Evolutionary conservation across 176 grass and related monocot species (phyloP), one percentile per base, ranked within the genome.

Genomic region (Aegilops speltoides): DNA sequence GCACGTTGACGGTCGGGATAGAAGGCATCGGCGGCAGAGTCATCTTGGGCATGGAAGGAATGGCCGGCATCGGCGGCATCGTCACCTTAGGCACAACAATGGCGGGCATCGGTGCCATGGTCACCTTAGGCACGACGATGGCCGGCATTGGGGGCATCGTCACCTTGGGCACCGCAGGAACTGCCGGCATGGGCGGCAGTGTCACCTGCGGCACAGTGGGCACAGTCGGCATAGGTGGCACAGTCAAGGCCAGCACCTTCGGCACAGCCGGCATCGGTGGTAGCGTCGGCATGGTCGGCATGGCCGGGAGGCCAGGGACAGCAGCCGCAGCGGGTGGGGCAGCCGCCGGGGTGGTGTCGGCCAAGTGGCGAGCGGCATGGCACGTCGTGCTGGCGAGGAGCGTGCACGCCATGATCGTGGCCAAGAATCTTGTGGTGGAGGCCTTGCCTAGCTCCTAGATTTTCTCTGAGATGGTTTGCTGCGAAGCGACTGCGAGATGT

Each of bases 1-100:
- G 80, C n/a, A 74, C 67, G n/a, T 57, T 85, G 1, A 73, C 76
- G 17, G 6, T 17, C 5, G 89, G 84, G 67, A 63, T 68, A 76
- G 64, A 63, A 12, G 78, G 79, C 64, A 87, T 68, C 40, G 79
- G 79, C 4, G 45, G 70, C 29, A 69, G 20, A 3, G 20, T 13
- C 48, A 60, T 14, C 45, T 59, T 64, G 0, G 77, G 57, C 33
- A 64, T 10, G 2, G 14, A n/a, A 13, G 48, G 22, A 10, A 79
- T 10, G 3, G 77, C 11, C 11, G 76, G 52, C 31, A 80, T 80
- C 36, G 78, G 78, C 36, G 60, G 76, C 13, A 79, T 14, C 17
- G n/a, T 28, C 60, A 64, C n/a, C 79, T 68, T 25, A 0, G 80
- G 65, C 80, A 82, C 31, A 12, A 50, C 26, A 1, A 20, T 9